phyloP scores from a whole-genome alignment of 805 yeast genomes.

The Lachancea fermentati region DNA sequence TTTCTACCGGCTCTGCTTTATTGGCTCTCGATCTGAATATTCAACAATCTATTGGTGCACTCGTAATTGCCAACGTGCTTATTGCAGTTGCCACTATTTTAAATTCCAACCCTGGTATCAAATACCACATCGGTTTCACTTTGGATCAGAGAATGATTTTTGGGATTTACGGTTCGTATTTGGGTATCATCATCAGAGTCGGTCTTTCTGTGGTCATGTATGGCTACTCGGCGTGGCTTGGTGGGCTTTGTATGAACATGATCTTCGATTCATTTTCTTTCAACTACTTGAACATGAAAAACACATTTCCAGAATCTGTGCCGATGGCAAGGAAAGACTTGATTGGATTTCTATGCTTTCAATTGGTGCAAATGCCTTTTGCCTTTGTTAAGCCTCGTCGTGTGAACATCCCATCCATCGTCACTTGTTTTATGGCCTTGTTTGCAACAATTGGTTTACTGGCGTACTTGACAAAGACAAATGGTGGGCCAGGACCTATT shows the following conservation, averaged over 20 bases:
- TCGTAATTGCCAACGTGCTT: conserved; percentile 19
- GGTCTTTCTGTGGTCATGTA: conserved; percentile 36
- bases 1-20: conserved; percentile 32
- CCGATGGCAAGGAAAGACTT: conserved; percentile 36
- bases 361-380: conserved; percentile 28
- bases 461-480: conserved; percentile 25
- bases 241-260: conserved; percentile 34
- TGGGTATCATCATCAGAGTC: conserved; percentile 34
- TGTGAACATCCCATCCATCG: conserved; percentile 23
- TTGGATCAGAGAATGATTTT: conserved; percentile 34
- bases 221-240: conserved; percentile 36
- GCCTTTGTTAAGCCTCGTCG: conserved; percentile 31
- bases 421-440: conserved; percentile 23
- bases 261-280: conserved; percentile 26
- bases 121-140: conserved; percentile 36
- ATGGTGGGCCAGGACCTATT: conserved; percentile 32
- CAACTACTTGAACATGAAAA: conserved; percentile 20
- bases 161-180: conserved; percentile 33
- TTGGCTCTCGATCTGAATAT: conserved; percentile 26
- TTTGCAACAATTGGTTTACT: conserved; percentile 31
- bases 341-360: conserved; percentile 37
- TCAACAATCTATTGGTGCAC: conserved; percentile 27
- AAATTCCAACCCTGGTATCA: conserved; percentile 25
- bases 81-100: conserved; percentile 19
- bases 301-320: conserved; percentile 27